Base-by-base conservation (phyloP, 495 filamentous ascomycete genomes). In the Articulospora tetracladia region DNA sequence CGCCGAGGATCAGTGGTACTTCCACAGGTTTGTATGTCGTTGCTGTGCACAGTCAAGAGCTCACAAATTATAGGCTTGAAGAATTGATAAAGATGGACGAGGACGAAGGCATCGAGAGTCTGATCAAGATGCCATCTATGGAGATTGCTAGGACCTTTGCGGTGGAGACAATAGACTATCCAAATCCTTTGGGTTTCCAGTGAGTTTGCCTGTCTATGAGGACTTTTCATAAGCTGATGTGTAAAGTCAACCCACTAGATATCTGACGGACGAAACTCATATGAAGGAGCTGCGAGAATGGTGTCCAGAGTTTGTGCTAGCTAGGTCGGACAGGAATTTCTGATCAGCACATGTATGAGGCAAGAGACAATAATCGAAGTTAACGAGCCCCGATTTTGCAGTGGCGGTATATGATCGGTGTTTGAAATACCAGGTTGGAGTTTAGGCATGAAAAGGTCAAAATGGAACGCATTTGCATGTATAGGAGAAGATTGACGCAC, bases 1-100 rank as follows among this genome's bases (percentile, higher is more conserved):
- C 11, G 39, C 59, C 1, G 64, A 66, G 27, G 64, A 66, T 56
- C 64, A 66, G 30, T 66, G 64, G 64, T 66, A 54, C 25, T 66
- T 23, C 53, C 49, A 50, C 23, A 58, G 62, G 57, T 64, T 23
- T 22, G 55, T 19, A 1, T n/a, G 8, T 13, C 49, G n/a, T 34
- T 13, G n/a, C 24, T 20, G 17, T 1, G 27, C 23, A 15, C 10
- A 15, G 41, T 19, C 17, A n/a, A 26, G 15, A 3, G 19, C 51
- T 55, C n/a, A 63, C 28, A 0, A 10, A 13, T 12, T 30, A 6
- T 23, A 61, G 63, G 30, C 28, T 62, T 26, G 44, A 12, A 26
- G 63, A 65, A 1, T 30, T 62, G 0, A 10, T 53, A 17, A 32
- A 59, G 1, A 48, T 17, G 22, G 59, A 62, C 6, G 19, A 36